Conservation (phyloP, 139 green algal species). For the Dunaliella sp. region DNA sequence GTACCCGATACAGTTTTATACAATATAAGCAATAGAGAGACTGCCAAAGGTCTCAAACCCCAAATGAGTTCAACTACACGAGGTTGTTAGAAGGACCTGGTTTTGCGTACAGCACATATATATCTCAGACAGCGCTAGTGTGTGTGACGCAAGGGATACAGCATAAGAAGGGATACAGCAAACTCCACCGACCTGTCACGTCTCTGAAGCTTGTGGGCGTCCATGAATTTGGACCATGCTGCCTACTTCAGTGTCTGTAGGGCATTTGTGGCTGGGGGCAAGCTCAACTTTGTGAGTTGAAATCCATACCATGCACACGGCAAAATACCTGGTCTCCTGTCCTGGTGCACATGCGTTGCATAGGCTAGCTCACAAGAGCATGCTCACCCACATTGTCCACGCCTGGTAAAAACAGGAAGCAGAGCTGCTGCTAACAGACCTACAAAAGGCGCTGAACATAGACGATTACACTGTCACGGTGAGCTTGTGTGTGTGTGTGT, state of each 20-base stretch:
- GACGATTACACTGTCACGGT: neutral
- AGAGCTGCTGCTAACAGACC: neutral
- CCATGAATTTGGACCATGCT: neutral
- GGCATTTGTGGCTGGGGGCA: slow-evolving; percentile 3
- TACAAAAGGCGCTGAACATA: neutral
- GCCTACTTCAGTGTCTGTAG: neutral
- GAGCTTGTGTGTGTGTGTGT: neutral
- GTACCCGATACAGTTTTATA: too few relatives aligned
- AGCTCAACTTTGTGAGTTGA: slow-evolving; percentile 4
- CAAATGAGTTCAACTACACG: too few relatives aligned
- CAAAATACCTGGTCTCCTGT: neutral
- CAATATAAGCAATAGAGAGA: too few relatives aligned
- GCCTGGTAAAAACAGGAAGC: neutral
- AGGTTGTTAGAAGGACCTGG: too few relatives aligned
- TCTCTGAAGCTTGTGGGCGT: too few relatives aligned
- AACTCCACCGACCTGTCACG: too few relatives aligned
- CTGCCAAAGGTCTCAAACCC: too few relatives aligned
- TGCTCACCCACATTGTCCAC: too few relatives aligned
- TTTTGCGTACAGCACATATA: too few relatives aligned
- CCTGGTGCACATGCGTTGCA: neutral
- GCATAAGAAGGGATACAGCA: neutral
- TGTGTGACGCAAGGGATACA: neutral
- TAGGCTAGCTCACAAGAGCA: neutral
- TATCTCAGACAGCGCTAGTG: neutral
- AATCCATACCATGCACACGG: too few relatives aligned